phyloP scores from a whole-genome alignment of 345 rosid species.

The Raphanus sativus region DNA sequence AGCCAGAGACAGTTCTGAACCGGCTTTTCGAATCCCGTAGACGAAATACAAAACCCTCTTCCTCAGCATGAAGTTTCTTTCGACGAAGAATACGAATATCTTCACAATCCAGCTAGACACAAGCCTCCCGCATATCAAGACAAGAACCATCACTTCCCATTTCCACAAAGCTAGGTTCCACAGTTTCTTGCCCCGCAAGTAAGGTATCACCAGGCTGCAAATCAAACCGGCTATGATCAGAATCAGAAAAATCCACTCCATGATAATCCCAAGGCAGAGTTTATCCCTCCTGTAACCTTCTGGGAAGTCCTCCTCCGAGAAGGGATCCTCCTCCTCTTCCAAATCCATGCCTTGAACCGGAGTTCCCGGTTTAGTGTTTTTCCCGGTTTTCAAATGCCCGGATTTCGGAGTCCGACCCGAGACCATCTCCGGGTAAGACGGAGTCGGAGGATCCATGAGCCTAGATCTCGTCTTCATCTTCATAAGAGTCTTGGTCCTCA shows the following conservation, averaged over 20 bases:
- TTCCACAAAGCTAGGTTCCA: slow-evolving; percentile 73
- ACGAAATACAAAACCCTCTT: slow-evolving; percentile 48
- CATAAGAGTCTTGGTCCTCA: slow-evolving; percentile 43
- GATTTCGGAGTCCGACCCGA: slow-evolving; percentile 46
- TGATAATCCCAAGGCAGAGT: slow-evolving; percentile 42
- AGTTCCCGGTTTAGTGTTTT: slow-evolving; percentile 31
- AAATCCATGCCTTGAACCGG: slow-evolving; percentile 31
- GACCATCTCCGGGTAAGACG: slow-evolving; percentile 36
- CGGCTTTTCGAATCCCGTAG: not conserved
- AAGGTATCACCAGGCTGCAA: slow-evolving; percentile 52
- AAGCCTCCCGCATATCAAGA: slow-evolving; percentile 78
- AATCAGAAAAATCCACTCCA: slow-evolving; percentile 70
- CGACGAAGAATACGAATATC: slow-evolving; percentile 63
- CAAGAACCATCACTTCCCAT: slow-evolving; percentile 79
- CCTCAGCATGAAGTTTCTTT: slow-evolving; percentile 70
- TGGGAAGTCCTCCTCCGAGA: slow-evolving; percentile 74
- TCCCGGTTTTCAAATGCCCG: slow-evolving; percentile 48
- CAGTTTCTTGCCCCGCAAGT: slow-evolving; percentile 37
- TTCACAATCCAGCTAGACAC: slow-evolving; percentile 82
- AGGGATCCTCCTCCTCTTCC: slow-evolving; percentile 76
- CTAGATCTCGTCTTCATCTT: slow-evolving; percentile 63
- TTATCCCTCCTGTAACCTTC: slow-evolving; percentile 61
- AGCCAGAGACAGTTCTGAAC: not conserved
- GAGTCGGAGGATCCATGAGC: slow-evolving; percentile 63
- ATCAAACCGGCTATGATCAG: slow-evolving; percentile 53